Base-by-base conservation (phyloP, 1,139 yeast genomes). In the Yarrowia galli region DNA sequence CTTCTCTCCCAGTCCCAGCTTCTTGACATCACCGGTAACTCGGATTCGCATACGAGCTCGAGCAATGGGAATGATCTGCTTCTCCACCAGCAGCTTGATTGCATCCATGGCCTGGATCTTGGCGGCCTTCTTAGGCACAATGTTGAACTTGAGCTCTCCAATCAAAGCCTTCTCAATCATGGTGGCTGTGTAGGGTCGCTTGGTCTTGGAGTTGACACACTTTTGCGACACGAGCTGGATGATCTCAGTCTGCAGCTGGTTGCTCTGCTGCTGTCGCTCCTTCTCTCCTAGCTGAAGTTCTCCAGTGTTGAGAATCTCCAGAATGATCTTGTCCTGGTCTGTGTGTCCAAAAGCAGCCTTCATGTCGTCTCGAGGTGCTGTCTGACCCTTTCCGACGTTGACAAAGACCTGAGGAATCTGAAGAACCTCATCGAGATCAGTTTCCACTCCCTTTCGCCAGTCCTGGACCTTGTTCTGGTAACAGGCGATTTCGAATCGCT, bases 381-480 rank as follows among this genome's bases (percentile, higher is more conserved):
- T 96, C 72, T 88, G 93, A 2, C 99, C 99, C 75, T 96, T 95
- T 23, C 97, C 91, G 0, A 93, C 99, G 75, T 96, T 95, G 58
- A 87, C 79, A 75, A 96, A 95, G 1, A 95, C 97, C 76, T 91
- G 97, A n/a, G 93, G 97, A 67, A 95, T 92, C 76, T 95, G 99
- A 53, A 95, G 81, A 6, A 95, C 99, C 76, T 95, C 99, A 79
- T 95, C 99, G 15, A 96, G 78, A 76, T 95, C 98, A 73, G 91
- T 95, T 76, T 96, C 99, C 79, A 88, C 89, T 76, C 89, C 92
- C 76, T 85, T 85, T 73, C 98, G 83, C 88, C 95, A 95, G 78
- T 95, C 99, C 76, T 93, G 98, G 15, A 95, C 98, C 76, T 96
- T 95, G 75, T 95, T 95, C 75, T 92, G 98, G 77, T 95, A 95